Evolutionary conservation across 345 rosid species (phyloP), one percentile per base, ranked within the genome.

Genomic region (Gossypium turneri): DNA sequence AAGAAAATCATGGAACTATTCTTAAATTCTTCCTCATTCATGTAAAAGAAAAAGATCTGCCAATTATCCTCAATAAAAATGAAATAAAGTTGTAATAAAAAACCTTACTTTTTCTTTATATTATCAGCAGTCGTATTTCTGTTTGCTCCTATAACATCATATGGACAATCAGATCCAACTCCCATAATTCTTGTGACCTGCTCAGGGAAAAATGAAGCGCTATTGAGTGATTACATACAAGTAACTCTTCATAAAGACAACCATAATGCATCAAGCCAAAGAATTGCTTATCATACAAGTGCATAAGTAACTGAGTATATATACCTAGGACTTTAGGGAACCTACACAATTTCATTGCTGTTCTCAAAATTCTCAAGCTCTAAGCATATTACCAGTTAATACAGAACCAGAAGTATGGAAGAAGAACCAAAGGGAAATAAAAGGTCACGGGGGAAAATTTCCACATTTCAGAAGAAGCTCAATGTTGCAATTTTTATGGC

Each of bases 121-220:
- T 90, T 90, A 48, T 91, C 94, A 7, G 88, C 79, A 53, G 92
- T 68, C 89, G 87, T 92, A 17, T 85, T 92, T 20, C 82, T 87
- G 78, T 90, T 90, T 57, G 84, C 94, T 69, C 98, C 98, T 17
- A 94, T 75, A 67, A 92, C 82, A 57, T 92, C 97, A 63, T 92
- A 94, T 12, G 90, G 95, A 81, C 84, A 83, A 81, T 88, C 85
- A 73, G 75, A 81, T 56, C 87, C 97, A 84, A 82, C 88, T 73
- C 81, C 95, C 95, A 94, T 88, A 16, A 92, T 90, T 79, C 97
- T 88, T 44, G 97, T 86, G 67, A 94, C 97, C 98, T 94, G 83
- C 51, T 67, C 57, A 79, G 43, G 12, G 75, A 67, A 58, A 74
- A 17, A 72, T 17, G 2, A 41, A 71, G 77, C 72, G 60, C 65